A percentile compares a stretch with the other conserved stretches of the same genome.
phyloP scores from a whole-genome alignment of 2,329 filamentous ascomycete species.

The Neurospora sp. region DNA sequence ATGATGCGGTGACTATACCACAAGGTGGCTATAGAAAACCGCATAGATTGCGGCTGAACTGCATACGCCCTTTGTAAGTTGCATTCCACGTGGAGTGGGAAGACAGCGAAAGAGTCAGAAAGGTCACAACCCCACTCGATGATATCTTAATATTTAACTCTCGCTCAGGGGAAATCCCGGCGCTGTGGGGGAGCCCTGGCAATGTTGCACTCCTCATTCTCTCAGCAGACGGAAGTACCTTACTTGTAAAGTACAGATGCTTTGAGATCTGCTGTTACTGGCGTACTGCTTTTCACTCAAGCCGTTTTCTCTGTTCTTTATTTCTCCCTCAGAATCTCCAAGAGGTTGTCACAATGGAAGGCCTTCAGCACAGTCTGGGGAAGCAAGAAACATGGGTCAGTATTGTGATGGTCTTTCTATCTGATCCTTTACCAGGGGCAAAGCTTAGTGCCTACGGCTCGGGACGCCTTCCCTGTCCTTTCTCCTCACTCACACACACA shows the following conservation, averaged over 20 bases:
- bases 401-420: background rate
- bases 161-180: background rate
- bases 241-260: background rate
- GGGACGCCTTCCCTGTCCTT: background rate
- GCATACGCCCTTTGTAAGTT: background rate
- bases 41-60: background rate
- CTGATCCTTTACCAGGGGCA: background rate
- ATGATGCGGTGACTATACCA: background rate
- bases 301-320: background rate
- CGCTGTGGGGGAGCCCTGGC: background rate
- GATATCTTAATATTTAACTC: background rate
- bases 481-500: background rate
- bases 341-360: background rate
- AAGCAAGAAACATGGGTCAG: background rate
- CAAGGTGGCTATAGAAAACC: background rate
- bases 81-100: background rate
- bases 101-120: background rate
- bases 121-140: background rate
- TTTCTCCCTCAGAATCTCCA: background rate
- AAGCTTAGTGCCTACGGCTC: background rate
- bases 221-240: background rate
- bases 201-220: background rate
- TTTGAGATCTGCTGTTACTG: background rate
- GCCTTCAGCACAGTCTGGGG: background rate
- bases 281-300: background rate